These are phyloP conservation scores for Phytopythium boreale DNA, from an alignment of 352 stramenopile genomes.

Conservation along the genomic window DNA sequence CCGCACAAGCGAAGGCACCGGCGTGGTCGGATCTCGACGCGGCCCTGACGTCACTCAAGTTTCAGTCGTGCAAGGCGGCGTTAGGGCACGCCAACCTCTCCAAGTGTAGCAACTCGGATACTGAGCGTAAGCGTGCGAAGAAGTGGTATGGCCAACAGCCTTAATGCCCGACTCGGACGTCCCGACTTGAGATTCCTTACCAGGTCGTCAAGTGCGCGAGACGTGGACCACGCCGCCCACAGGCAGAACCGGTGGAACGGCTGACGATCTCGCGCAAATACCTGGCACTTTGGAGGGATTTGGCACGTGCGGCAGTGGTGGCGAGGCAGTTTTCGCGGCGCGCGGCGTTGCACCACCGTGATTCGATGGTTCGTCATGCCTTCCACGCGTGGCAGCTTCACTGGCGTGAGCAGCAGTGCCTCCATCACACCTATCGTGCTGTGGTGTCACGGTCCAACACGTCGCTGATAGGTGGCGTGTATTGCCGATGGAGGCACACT, in stretches of 20 bases:
- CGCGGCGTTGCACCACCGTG: background rate
- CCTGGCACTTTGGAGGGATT: background rate
- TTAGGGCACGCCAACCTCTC: background rate
- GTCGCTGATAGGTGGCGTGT: background rate
- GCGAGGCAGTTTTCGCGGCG: background rate
- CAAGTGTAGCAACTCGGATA: background rate
- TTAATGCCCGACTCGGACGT: background rate
- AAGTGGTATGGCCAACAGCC: background rate
- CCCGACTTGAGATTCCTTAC: background rate
- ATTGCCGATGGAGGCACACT: background rate
- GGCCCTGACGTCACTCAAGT: background rate
- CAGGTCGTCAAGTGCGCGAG: slow-evolving; percentile 2
- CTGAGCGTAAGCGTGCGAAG: background rate
- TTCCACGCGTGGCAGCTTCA: slow-evolving; percentile 4
- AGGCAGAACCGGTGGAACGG: no score
- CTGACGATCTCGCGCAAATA: slow-evolving; percentile 2
- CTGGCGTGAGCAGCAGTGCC: background rate
- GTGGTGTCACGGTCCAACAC: background rate
- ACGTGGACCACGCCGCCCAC: background rate
- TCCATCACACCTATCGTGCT: background rate
- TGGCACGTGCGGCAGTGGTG: background rate
- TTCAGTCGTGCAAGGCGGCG: background rate
- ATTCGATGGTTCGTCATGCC: background rate
- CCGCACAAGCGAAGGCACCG: background rate
- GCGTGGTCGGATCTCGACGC: slow-evolving; percentile 3